These are phyloP conservation scores for Golubevia pallescens DNA, from an alignment of 1,284 basidiomycete genomes.

Conservation along the genomic window DNA sequence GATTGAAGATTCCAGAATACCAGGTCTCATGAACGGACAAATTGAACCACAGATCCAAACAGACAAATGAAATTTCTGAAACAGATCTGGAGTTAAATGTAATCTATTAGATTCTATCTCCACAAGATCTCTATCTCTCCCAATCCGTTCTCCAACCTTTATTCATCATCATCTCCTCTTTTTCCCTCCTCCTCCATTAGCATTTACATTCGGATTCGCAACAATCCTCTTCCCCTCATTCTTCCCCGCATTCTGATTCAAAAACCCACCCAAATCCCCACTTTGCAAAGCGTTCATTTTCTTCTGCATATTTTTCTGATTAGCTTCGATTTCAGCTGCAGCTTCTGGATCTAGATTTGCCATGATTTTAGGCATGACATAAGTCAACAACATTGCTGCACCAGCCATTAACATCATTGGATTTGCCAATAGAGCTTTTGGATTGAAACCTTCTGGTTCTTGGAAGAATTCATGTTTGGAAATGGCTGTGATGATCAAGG, in stretches of 20 bases:
- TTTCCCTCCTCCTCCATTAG: too few relatives aligned
- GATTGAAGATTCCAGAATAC: too few relatives aligned
- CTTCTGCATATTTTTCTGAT: constrained; percentile 31
- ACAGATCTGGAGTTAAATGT: too few relatives aligned
- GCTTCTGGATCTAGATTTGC: constrained; percentile 30
- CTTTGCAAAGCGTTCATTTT: constrained; percentile 31
- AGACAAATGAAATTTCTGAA: too few relatives aligned
- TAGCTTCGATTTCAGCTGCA: constrained; percentile 29
- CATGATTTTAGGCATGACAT: not conserved
- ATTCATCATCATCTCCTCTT: too few relatives aligned
- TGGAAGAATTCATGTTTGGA: constrained; percentile 10
- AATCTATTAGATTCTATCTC: too few relatives aligned
- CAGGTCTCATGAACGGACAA: too few relatives aligned
- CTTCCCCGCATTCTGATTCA: constrained; percentile 16
- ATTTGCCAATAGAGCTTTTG: constrained; percentile 8
- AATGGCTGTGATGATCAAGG: constrained; percentile 3
- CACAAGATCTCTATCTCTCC: too few relatives aligned
- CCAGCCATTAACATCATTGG: constrained; percentile 15
- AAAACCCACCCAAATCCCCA: constrained; percentile 28
- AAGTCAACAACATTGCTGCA: constrained; percentile 9
- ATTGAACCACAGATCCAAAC: too few relatives aligned
- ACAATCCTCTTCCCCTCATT: too few relatives aligned
- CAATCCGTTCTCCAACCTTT: too few relatives aligned
- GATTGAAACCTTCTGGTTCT: constrained; percentile 13
- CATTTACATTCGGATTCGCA: too few relatives aligned